phyloP scores from a whole-genome alignment of 345 rosid genomes.

The Euphorbia lathyris region DNA sequence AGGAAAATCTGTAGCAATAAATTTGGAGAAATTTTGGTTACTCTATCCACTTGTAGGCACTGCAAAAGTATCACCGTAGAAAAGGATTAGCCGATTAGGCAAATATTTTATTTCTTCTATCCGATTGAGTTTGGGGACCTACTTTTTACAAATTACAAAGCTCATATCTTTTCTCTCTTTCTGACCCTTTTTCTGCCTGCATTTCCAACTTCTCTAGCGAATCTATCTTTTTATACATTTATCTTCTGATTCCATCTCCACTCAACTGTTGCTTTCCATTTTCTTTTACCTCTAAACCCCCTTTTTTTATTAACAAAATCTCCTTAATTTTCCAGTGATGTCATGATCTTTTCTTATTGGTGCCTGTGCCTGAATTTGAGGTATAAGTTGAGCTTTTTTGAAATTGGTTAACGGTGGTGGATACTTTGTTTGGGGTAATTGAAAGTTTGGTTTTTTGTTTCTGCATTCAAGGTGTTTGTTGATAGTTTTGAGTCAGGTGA shows the following conservation, averaged over 20 bases:
- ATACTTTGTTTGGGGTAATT: neutral
- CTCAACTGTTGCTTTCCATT: neutral
- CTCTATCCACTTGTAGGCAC: conserved; percentile 1
- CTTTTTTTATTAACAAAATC: too few species aligned
- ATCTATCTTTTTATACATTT: conserved; percentile 25
- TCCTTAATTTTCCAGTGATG: conserved; percentile 4
- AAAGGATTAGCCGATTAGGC: conserved; percentile 2
- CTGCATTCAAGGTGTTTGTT: conserved; percentile 16
- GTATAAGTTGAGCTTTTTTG: conserved; percentile 14
- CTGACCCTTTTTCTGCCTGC: conserved; percentile 15
- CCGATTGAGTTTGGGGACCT: conserved; percentile 29
- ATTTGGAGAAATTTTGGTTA: neutral
- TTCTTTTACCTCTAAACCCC: neutral
- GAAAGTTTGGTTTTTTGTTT: neutral
- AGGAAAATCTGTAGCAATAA: neutral
- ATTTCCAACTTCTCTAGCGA: conserved; percentile 13
- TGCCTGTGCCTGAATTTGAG: conserved; percentile 15
- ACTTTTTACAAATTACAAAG: conserved; percentile 4
- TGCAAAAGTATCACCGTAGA: conserved; percentile 1
- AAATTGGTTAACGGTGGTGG: neutral
- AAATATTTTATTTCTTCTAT: conserved; percentile 6
- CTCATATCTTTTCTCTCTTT: neutral
- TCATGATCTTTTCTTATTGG: conserved; percentile 20
- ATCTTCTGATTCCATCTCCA: conserved; percentile 18
- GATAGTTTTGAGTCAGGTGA: conserved; percentile 16